phyloP scores from a whole-genome alignment of 1,284 basidiomycete genomes.

The Marasmius sp. region DNA sequence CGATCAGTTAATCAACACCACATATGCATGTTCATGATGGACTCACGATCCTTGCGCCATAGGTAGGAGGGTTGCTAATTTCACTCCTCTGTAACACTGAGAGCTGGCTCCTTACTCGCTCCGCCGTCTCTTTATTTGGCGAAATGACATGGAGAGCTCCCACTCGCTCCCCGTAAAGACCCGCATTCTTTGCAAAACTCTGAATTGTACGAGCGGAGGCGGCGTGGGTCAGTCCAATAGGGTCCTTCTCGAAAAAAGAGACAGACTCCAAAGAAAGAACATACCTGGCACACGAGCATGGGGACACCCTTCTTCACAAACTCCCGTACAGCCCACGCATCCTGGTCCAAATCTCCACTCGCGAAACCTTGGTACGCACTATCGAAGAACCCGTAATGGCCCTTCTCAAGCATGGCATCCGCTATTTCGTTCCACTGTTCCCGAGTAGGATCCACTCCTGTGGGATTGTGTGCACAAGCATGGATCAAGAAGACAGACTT shows the following conservation, averaged over 20 bases:
- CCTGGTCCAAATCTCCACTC: slow-evolving; percentile 78
- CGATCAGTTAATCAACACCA: not conserved
- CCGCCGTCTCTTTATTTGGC: slow-evolving; percentile 61
- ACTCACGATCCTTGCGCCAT: slow-evolving; percentile 85
- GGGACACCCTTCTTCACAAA: slow-evolving; percentile 78
- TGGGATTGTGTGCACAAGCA: slow-evolving; percentile 95
- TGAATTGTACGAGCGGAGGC: slow-evolving; percentile 30
- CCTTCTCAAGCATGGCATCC: slow-evolving; percentile 71
- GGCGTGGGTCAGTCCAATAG: not conserved
- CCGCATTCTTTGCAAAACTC: slow-evolving; percentile 97
- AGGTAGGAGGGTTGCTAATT: slow-evolving; percentile 90
- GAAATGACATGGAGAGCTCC: slow-evolving; percentile 83
- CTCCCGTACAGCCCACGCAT: slow-evolving; percentile 74
- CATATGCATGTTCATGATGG: not conserved
- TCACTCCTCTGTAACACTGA: slow-evolving; percentile 87
- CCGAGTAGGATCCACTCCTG: slow-evolving; percentile 89
- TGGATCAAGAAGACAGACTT: slow-evolving; percentile 89
- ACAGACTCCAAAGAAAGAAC: slow-evolving; percentile 16
- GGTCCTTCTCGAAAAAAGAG: not conserved
- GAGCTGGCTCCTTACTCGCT: slow-evolving; percentile 80
- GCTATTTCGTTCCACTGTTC: slow-evolving; percentile 89
- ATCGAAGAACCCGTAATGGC: slow-evolving; percentile 93
- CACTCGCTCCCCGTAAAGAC: slow-evolving; percentile 89
- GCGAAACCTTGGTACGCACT: slow-evolving; percentile 95
- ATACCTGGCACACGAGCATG: slow-evolving; percentile 84